phyloP scores from a whole-genome alignment of 1,284 basidiomycete species.

The Pseudozyma sp. region DNA sequence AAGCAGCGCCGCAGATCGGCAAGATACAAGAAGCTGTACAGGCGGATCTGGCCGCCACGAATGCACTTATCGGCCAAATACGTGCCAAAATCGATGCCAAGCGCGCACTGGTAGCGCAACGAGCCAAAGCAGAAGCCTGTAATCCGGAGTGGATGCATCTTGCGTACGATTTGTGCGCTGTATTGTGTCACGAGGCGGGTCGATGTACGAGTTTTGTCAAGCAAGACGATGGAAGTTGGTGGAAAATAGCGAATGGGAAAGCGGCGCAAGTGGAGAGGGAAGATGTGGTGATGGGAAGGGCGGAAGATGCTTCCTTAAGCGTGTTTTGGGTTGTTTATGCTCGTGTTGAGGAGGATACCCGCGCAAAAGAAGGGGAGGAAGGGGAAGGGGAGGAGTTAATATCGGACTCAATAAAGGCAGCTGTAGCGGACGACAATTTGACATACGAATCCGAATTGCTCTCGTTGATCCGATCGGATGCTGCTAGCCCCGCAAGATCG shows the following conservation, averaged over 20 bases:
- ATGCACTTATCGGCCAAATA: slow-evolving; percentile 26
- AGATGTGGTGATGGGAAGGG: slow-evolving; percentile 33
- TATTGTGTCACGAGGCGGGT: slow-evolving; percentile 30
- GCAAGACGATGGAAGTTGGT: slow-evolving; percentile 37
- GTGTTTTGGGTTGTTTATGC: slow-evolving; percentile 49
- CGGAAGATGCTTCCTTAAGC: slow-evolving; percentile 17
- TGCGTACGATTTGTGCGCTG: slow-evolving; percentile 41
- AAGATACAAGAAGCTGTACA: slow-evolving; percentile 28
- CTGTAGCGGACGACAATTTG: slow-evolving; percentile 46
- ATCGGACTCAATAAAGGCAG: slow-evolving; percentile 21
- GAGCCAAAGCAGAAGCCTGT: slow-evolving; percentile 30
- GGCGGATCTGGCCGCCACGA: slow-evolving; percentile 27
- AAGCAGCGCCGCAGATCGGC: slow-evolving; percentile 34
- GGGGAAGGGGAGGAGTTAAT: slow-evolving; percentile 13
- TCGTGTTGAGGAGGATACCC: slow-evolving; percentile 1
- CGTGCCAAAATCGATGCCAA: slow-evolving; percentile 29
- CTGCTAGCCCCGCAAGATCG: slow-evolving; percentile 24
- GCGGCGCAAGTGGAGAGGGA: slow-evolving; percentile 15
- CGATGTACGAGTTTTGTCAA: slow-evolving; percentile 28
- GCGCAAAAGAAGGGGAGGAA: slow-evolving; percentile 1
- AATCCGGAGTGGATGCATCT: slow-evolving; percentile 46
- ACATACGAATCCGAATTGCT: slow-evolving; percentile 50
- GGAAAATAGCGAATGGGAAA: slow-evolving; percentile 23
- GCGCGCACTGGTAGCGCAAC: slow-evolving; percentile 17
- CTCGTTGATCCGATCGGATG: slow-evolving; percentile 43